Conservation (phyloP, 2,329 filamentous ascomycete genomes). For the Fusarium nisikadoi region DNA sequence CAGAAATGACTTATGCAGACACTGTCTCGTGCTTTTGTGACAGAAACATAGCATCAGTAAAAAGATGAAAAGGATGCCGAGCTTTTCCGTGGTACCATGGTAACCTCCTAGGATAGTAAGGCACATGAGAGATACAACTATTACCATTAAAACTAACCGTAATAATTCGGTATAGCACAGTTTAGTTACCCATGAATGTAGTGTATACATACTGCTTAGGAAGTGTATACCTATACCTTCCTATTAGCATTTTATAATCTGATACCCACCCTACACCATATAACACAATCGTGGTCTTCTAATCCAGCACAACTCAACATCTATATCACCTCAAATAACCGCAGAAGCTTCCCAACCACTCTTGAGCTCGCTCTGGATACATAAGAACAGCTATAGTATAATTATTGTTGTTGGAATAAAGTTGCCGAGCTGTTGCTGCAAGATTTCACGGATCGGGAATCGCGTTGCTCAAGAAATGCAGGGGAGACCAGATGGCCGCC, state of each 20-base stretch:
- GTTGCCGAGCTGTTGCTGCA: slow-evolving; percentile 35
- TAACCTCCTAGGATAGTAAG: neutral
- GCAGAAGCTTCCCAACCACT: neutral
- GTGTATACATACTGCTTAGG: neutral
- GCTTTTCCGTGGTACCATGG: neutral
- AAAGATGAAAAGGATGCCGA: neutral
- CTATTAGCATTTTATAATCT: neutral
- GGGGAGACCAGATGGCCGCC: neutral
- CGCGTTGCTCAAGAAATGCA: slow-evolving; percentile 14
- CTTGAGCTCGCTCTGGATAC: neutral
- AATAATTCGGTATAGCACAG: neutral
- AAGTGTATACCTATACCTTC: neutral
- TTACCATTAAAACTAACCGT: no score
- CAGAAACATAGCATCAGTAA: neutral
- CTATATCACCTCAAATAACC: neutral
- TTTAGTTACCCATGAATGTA: neutral
- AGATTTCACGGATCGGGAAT: slow-evolving; percentile 37
- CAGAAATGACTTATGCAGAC: neutral
- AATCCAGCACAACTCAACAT: neutral
- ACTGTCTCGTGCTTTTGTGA: neutral
- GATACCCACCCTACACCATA: neutral
- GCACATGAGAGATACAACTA: neutral
- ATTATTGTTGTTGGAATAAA: slow-evolving; percentile 29
- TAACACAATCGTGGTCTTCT: neutral
- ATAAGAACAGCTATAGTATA: neutral